Base-by-base conservation (phyloP, 768 basidiomycete species). In the Lactarius pseudohatsudake region DNA sequence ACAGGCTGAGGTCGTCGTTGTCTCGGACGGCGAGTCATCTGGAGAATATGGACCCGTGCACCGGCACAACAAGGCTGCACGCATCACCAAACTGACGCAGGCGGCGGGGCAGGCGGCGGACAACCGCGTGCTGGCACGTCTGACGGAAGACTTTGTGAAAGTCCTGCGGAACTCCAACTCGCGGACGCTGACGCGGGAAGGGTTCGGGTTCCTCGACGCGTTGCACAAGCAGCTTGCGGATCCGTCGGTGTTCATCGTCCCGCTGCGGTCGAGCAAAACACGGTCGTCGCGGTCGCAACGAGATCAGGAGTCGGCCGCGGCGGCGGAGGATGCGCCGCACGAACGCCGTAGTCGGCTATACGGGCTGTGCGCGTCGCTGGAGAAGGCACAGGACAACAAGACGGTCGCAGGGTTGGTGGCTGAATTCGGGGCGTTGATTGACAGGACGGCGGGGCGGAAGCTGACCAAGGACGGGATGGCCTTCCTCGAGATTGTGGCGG, bases 401-500 rank as follows among this genome's bases (percentile, higher is more conserved):
- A 79, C 79, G 55, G 81, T 92, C 47, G 90, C 86, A 36, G 73
- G 72, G 69, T 83, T 91, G 81, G 84, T 92, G 8, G 80, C 82
- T 9, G 89, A 90, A 59, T 92, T 92, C 75, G 86, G 86, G 28
- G 79, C 81, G 58, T 84, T 89, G 62, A 90, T 88, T 38, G 85
- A 89, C 74, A 81, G 81, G 73, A 87, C 85, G 71, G 86, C 80
- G 43, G 86, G 88, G 50, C 81, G 88, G 69, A 90, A 86, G 59
- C 80, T 92, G 62, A 91, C 89, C 40, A 92, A 92, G 82, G 88
- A 90, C 71, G 89, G 88, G 43, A 82, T 91, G 71, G 81, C 81
- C 11, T 91, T 91, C 73, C 76, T 91, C 58, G 85, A 87, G 61
- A 84, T 84, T 43, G 73, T 91, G 55, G 82, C 86, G 2, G 81